Evolutionary conservation across 164 flowering plant genomes (phyloP).

Genomic region (Piper betle): DNA sequence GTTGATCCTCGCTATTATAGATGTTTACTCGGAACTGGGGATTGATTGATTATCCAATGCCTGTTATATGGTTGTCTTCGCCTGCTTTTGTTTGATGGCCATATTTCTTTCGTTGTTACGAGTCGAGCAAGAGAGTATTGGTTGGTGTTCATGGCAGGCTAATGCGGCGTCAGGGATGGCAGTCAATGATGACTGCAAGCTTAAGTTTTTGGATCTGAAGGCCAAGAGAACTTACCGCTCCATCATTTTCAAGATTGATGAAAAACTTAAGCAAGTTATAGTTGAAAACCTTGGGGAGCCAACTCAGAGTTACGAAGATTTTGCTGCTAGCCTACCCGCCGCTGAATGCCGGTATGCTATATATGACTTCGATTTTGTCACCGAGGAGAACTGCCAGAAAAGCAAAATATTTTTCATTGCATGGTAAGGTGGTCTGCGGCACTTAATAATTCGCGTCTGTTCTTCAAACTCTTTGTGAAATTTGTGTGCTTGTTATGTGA

Average conservation of each 20-base stretch:
- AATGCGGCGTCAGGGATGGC: constrained; percentile 27
- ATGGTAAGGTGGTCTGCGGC: constrained; percentile 20
- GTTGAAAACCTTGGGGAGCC: constrained; percentile 35
- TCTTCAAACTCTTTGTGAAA: too few species aligned
- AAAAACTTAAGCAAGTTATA: constrained; percentile 23
- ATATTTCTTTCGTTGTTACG: not conserved
- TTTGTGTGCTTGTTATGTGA: not conserved
- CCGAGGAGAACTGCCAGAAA: constrained; percentile 46
- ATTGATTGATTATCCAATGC: too few species aligned
- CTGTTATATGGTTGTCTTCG: too few species aligned
- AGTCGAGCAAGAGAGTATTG: not conserved
- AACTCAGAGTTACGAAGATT: constrained; percentile 24
- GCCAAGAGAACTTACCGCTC: constrained; percentile 24
- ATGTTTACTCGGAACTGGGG: too few species aligned
- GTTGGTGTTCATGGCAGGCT: constrained; percentile 8
- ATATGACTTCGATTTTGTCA: constrained; percentile 43
- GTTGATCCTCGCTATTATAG: too few species aligned
- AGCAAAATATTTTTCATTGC: constrained; percentile 75
- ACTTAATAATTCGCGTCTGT: too few species aligned
- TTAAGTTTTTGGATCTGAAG: constrained; percentile 25
- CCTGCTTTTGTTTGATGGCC: not conserved
- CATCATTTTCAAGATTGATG: constrained; percentile 24
- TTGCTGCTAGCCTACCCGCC: constrained; percentile 28
- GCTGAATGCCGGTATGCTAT: constrained; percentile 37
- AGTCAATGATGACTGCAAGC: constrained; percentile 30